A percentile compares a stretch with the other conserved stretches of the same genome.
These are phyloP conservation scores for Ogataea henricii DNA, from an alignment of 805 yeast genomes.

Conservation along the genomic window DNA sequence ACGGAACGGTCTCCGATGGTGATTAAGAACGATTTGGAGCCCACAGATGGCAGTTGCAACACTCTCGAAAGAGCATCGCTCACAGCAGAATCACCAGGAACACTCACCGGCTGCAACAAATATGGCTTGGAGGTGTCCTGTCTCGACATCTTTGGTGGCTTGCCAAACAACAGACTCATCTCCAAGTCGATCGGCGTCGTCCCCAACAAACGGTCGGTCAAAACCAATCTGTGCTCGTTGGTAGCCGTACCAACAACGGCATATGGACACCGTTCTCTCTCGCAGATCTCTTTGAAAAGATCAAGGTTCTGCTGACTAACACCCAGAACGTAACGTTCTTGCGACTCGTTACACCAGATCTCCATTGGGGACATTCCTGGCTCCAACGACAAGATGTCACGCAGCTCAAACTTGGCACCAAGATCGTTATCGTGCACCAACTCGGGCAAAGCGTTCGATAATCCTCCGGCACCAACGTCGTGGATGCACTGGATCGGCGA, in stretches of 20 bases:
- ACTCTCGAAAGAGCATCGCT: slow-evolving; percentile 78
- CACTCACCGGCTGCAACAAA: slow-evolving; percentile 41
- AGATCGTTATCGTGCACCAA: slow-evolving; percentile 94
- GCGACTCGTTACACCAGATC: slow-evolving; percentile 99
- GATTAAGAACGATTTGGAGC: slow-evolving; percentile 89
- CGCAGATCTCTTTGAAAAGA: slow-evolving; percentile 75
- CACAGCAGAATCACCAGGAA: slow-evolving; percentile 40
- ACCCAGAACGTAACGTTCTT: slow-evolving; percentile 95
- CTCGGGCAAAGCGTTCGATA: slow-evolving; percentile 96
- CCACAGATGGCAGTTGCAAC: slow-evolving; percentile 87
- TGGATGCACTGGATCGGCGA: slow-evolving; percentile 92
- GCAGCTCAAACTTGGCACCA: slow-evolving; percentile 90
- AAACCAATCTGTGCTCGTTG: slow-evolving; percentile 75
- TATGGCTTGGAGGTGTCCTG: slow-evolving; percentile 64
- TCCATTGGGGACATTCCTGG: slow-evolving; percentile 99
- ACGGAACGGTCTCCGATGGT: slow-evolving; percentile 99
- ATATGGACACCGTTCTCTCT: slow-evolving; percentile 93
- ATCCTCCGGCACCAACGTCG: slow-evolving; percentile 99
- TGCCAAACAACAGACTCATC: slow-evolving; percentile 93
- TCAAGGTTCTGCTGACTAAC: slow-evolving; percentile 78
- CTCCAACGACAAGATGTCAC: slow-evolving; percentile 87
- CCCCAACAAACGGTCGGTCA: slow-evolving; percentile 76
- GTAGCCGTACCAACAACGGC: slow-evolving; percentile 97
- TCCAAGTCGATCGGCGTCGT: slow-evolving; percentile 92
- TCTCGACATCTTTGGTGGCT: slow-evolving; percentile 94